Evolutionary conservation across 768 basidiomycete genomes (phyloP).

Genomic region (Suillus variegatus): DNA sequence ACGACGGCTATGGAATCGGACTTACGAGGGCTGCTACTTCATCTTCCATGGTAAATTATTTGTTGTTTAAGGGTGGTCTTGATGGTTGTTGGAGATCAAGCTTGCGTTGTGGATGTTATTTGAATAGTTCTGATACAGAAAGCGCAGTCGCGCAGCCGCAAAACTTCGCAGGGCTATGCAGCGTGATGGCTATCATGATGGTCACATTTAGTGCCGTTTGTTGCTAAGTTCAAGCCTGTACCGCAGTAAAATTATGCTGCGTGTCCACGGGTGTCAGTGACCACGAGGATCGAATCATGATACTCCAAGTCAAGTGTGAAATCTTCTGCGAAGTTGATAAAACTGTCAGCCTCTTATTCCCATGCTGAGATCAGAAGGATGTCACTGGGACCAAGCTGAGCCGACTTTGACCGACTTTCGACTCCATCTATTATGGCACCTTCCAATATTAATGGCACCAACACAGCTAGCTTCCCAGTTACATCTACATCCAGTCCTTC

Average conservation of each 20-base stretch:
- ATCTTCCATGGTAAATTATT: conserved; percentile 53
- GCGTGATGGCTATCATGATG: background rate
- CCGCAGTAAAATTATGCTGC: background rate
- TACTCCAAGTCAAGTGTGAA: background rate
- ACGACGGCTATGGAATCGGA: conserved; percentile 5
- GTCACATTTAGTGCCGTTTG: background rate
- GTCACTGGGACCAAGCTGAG: background rate
- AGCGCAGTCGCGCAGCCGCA: background rate
- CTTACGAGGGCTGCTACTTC: conserved; percentile 60
- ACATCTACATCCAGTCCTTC: background rate
- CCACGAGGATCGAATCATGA: background rate
- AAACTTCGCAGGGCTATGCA: background rate
- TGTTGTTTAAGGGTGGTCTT: conserved; percentile 1
- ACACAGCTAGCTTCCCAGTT: background rate
- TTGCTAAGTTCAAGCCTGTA: background rate
- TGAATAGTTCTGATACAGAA: background rate
- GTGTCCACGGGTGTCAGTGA: background rate
- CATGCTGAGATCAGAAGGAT: background rate
- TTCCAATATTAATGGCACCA: background rate
- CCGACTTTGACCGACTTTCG: too few relatives aligned
- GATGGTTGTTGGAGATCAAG: conserved; percentile 1
- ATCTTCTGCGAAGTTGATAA: background rate
- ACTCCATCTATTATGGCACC: background rate
- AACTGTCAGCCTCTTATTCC: background rate
- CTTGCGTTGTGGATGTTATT: background rate